Percentiles rank a stretch among this genome's conserved stretches.
Conservation (phyloP, 805 yeast genomes). For the Candida ulmi region DNA sequence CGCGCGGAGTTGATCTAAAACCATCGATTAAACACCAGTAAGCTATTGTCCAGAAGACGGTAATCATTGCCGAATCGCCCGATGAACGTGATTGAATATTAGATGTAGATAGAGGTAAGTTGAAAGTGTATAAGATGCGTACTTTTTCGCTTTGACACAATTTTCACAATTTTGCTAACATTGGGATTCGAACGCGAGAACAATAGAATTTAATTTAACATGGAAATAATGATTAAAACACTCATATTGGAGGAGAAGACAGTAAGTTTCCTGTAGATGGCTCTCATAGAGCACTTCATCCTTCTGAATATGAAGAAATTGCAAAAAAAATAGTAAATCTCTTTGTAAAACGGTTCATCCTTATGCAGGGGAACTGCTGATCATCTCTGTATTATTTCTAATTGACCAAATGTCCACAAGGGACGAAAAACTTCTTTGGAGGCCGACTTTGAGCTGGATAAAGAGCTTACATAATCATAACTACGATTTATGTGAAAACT, state of each 20-base stretch:
- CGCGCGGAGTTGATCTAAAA: too few species aligned
- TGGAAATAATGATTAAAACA: neutral
- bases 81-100: too few species aligned
- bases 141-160: too few species aligned
- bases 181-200: too few species aligned
- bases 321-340: slow-evolving; percentile 57
- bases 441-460: neutral
- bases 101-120: too few species aligned
- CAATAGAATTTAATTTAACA: neutral
- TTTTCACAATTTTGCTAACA: too few species aligned
- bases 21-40: too few species aligned
- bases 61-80: too few species aligned
- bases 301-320: neutral
- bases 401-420: slow-evolving; percentile 95
- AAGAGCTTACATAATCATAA: neutral
- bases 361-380: slow-evolving; percentile 99
- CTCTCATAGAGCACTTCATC: neutral
- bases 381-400: slow-evolving; percentile 99
- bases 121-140: too few species aligned
- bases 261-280: too few species aligned
- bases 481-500: too few species aligned
- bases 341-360: slow-evolving; percentile 99
- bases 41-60: too few species aligned
- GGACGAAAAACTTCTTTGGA: slow-evolving; percentile 24
- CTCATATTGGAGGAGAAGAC: neutral